Evolutionary conservation across 2,329 filamentous ascomycete genomes (phyloP), one percentile per base, ranked within the genome.

Genomic region (Clarireedia monteithiana): DNA sequence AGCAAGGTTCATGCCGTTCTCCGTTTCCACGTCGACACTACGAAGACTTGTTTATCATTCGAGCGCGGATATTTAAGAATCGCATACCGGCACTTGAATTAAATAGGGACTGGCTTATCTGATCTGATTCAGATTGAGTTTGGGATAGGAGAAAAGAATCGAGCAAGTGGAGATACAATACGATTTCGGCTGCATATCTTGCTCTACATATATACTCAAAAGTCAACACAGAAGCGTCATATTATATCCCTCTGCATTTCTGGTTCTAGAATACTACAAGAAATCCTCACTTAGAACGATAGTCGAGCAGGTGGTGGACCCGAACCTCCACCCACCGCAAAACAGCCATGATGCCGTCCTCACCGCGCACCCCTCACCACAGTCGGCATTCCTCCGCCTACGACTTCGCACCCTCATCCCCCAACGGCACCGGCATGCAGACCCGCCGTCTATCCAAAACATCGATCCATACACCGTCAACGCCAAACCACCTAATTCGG

Each of bases 311-410:
- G 58, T 49, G 58, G 60, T 49, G 54, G 57, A 48, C 55, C 27
- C 9, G 7, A 34, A 34, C 30, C 10, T 12, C 30, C 30, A 34
- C 30, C 30, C 30, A 53, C 42, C 53, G 26, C 54, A 53, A 23
- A 50, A 53, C 53, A 46, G 34, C 62, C 68, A 66, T 50, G 42
- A 79, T 78, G 74, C 68, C 73, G 50, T 66, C 72, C 53, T 70
- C 72, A 56, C 80, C 81, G 50, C 74, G 73, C 49, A 83, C 81
- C 38, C 81, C 82, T 55, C 74, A 73, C 62, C 82, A 84, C 65
- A 84, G 81, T 60, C 77, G 81, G 62, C 75, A 80, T 53, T 75
- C 79, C 46, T 85, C 82, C 30, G 71, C 72, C 58, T 73, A 80
- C 64, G 79, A 84, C 59, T 74, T 73, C 51, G 63, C 66, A 17